A percentile compares a stretch with the other conserved stretches of the same genome.
Conservation (phyloP, 805 yeast genomes). For the Ogataea minuta region DNA sequence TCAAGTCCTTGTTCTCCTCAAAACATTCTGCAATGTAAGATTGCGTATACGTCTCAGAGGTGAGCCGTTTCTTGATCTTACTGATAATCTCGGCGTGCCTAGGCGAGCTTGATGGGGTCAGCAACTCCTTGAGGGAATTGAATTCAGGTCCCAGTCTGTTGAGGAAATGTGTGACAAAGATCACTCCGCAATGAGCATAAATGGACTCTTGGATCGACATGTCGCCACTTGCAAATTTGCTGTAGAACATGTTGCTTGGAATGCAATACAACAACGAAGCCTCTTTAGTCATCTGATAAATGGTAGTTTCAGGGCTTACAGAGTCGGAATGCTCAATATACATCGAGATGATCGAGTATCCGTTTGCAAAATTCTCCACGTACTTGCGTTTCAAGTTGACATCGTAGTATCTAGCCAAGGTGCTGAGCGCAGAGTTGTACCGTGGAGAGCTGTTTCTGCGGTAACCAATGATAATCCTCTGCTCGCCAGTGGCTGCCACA, state of each 20-base stretch:
- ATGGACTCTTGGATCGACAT: conserved; percentile 92
- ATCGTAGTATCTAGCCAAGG: conserved; percentile 85
- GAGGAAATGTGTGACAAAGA: conserved; percentile 90
- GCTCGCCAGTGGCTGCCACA: conserved; percentile 75
- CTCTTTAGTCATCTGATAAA: conserved; percentile 88
- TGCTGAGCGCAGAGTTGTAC: conserved; percentile 81
- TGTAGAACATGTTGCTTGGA: conserved; percentile 81
- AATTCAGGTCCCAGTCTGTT: conserved; percentile 93
- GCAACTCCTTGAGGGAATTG: conserved; percentile 59
- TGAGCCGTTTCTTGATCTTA: conserved; percentile 80
- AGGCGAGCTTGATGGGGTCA: conserved; percentile 59
- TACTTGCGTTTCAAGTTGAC: conserved; percentile 83
- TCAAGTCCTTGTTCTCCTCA: conserved; percentile 63
- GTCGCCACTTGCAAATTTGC: conserved; percentile 66
- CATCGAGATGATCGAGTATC: conserved; percentile 81
- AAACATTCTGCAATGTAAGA: conserved; percentile 77
- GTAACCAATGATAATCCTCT: conserved; percentile 85
- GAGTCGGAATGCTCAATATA: conserved; percentile 68
- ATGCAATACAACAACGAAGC: conserved; percentile 89
- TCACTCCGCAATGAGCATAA: conserved; percentile 90
- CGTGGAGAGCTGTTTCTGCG: conserved; percentile 81
- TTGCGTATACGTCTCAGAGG: conserved; percentile 91
- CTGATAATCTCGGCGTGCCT: conserved; percentile 73
- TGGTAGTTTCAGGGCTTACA: conserved; percentile 61
- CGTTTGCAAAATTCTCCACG: conserved; percentile 91